Evolutionary conservation across 2,329 filamentous ascomycete species (phyloP), one percentile per base, ranked within the genome.

Genomic region (Macrophomina tecta): DNA sequence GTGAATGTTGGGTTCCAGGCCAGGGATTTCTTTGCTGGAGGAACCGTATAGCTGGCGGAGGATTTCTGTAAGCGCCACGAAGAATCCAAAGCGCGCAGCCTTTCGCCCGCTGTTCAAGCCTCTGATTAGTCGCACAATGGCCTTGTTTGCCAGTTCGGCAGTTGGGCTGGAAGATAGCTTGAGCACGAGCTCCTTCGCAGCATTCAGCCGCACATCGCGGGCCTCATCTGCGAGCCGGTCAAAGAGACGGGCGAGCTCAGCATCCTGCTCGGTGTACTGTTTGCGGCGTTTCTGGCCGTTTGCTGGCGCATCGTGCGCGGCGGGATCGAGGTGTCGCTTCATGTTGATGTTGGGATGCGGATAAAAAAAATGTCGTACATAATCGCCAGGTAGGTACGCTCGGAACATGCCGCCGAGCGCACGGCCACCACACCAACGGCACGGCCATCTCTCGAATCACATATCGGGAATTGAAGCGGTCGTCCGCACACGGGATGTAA

Each of bases 81-180:
- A 97, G 77, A 97, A 97, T 3, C 95, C 95, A 61, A 95, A 82
- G 32, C 95, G 87, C 18, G 94, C 93, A 12, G 92, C 92, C 81
- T 97, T 97, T 67, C 93, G 89, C 65, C 93, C 90, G 76, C 93
- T 97, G 69, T 94, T 93, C 18, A 98, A 87, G 48, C 95, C 95
- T 65, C 92, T 89, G 77, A 97, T 92, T 45, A 99, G 83, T 62
- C 82, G 76, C 34, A 75, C 76, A 23, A 83, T 69, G 4, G 77
- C 78, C 32, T 76, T 75, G 55, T 82, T 76, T 23, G 82, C 74
- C 38, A 77, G 74, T 46, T 79, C 73, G 8, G 75, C 73, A 45
- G 75, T 72, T 28, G 80, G 78, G 49, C 80, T 75, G 5, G 76
- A 73, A 4, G 79, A 78, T 23, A 84, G 76, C 49, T 75, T 78